Evolutionary conservation across 805 yeast genomes (phyloP), one percentile per base, ranked within the genome.

Genomic region (Brettanomyces anomalus): DNA sequence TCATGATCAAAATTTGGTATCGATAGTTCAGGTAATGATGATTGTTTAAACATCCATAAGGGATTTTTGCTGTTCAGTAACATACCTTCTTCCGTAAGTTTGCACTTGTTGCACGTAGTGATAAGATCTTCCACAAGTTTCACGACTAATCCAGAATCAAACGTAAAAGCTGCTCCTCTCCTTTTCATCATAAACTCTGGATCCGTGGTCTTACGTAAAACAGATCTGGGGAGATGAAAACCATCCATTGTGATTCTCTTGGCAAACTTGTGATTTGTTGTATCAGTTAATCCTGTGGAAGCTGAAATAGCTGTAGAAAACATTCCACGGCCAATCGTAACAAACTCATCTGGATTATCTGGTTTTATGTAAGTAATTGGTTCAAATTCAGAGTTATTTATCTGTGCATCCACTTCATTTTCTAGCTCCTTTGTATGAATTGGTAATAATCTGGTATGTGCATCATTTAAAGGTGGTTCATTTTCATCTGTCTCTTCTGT

Each of bases 81-180:
- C 18, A 31, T 11, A 7, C 41, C 41, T 11, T 17, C 28, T n/a
- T 18, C 17, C 14, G 36, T 39, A 10, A 39, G 28, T 4, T 15
- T 19, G 7, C 18, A 16, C 6, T 14, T 37, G 41, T 46, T 45
- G 39, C 59, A 51, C 0, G 67, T 57, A 8, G 43, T 41, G 19
- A 52, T 50, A 21, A 75, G 50, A 8, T 58, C 46, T 39, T 48
- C 50, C 16, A 59, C 62, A 15, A 71, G 52, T 4, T 47, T 55
- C 1, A 65, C 70, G 14, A 73, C 66, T 37, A 65, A 69, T 11
- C 61, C 55, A 5, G 83, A 74, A 55, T 89, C 89, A 63, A 89
- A 90, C 0, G 97, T 88, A 51, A 70, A 76, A 2, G 96, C 94
- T 0, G 96, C 82, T 0, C 97, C 97, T 39, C 97, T 70, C 47